A percentile compares a stretch with the other conserved stretches of the same genome.
Conservation (phyloP, 345 rosid genomes). For the Laguncularia racemosa region DNA sequence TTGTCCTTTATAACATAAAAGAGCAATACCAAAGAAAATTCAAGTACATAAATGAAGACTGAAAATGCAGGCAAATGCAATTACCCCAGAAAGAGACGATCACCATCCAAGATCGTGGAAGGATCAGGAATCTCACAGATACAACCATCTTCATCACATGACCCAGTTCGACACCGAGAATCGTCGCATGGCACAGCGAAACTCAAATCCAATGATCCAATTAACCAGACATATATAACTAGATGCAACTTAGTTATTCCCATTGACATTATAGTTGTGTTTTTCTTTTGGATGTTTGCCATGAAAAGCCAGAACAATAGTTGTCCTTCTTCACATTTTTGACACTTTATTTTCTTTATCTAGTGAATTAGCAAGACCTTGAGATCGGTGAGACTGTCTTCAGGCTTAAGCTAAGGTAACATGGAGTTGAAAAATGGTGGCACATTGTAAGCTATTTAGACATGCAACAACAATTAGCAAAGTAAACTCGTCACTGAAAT, state of each 20-base stretch:
- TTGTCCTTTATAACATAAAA: no score
- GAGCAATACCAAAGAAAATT: no score
- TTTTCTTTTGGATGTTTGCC: neutral
- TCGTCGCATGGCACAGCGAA: conserved; percentile 9
- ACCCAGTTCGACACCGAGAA: conserved; percentile 14
- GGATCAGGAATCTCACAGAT: conserved; percentile 28
- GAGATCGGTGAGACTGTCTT: conserved; percentile 10
- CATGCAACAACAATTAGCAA: no score
- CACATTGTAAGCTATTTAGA: neutral
- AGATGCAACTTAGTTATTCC: neutral
- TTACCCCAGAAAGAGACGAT: conserved; percentile 28
- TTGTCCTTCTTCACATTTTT: conserved; percentile 5
- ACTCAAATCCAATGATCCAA: conserved; percentile 11
- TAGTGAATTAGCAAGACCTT: neutral
- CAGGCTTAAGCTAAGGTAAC: conserved; percentile 14
- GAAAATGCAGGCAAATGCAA: neutral
- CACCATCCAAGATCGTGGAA: conserved; percentile 27
- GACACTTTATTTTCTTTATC: neutral
- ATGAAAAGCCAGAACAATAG: neutral
- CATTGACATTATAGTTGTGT: neutral
- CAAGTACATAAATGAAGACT: neutral
- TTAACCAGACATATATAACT: conserved; percentile 7
- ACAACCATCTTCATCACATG: conserved; percentile 18
- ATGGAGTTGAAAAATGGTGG: conserved; percentile 2
- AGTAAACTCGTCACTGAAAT: no score